phyloP scores from a whole-genome alignment of 2,329 filamentous ascomycete genomes.

The Cadophora malorum region DNA sequence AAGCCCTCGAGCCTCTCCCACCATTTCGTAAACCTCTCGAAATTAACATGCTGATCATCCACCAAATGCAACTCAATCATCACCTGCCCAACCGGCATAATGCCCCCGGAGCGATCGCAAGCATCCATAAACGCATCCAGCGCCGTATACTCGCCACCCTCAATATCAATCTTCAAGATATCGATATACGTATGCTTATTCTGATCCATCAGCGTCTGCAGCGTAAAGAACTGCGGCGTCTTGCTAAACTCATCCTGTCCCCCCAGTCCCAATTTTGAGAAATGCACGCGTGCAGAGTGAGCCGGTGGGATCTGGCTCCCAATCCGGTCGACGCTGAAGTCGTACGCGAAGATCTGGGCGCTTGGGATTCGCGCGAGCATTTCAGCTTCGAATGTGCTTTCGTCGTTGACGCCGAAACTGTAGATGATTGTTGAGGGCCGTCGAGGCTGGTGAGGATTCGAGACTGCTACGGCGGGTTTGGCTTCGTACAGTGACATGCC shows the following conservation, averaged over 20 bases:
- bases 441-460: constrained; percentile 25
- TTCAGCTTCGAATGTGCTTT: constrained; percentile 50
- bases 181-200: constrained; percentile 50
- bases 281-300: constrained; percentile 42
- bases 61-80: constrained; percentile 43
- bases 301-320: constrained; percentile 35
- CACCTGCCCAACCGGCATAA: constrained; percentile 40
- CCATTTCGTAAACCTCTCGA: constrained; percentile 40
- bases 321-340: constrained; percentile 48
- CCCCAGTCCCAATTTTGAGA: constrained; percentile 46
- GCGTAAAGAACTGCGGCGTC: constrained; percentile 46
- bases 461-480: constrained; percentile 25
- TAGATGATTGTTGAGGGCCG: constrained; percentile 45
- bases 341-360: constrained; percentile 49
- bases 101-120: constrained; percentile 24
- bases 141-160: constrained; percentile 47
- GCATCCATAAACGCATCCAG: constrained; percentile 42
- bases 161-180: constrained; percentile 51
- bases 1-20: constrained; percentile 44
- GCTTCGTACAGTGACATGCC: constrained; percentile 49
- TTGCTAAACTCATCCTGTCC: constrained; percentile 40
- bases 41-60: constrained; percentile 36
- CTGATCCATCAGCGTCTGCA: constrained; percentile 48
- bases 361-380: constrained; percentile 48
- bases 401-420: constrained; percentile 48